A percentile compares a stretch with the other conserved stretches of the same genome.
Evolutionary conservation across 257 asterid species (phyloP).

Genomic region (Fraxinus anomala): DNA sequence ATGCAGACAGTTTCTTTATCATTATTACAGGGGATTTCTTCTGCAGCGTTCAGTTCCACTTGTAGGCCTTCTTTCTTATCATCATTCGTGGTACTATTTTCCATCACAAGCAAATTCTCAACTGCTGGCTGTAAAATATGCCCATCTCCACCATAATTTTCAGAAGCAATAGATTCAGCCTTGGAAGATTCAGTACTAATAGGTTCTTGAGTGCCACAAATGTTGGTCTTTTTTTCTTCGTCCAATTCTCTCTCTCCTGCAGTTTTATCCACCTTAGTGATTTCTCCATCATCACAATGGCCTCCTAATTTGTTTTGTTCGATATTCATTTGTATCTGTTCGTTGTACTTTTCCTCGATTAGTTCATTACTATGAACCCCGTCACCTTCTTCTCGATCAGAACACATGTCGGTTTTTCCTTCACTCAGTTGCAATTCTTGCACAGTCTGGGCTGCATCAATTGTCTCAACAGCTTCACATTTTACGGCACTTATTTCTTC

Average conservation of each 20-base stretch:
- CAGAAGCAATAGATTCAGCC: constrained; percentile 5
- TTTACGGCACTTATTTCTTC: constrained; percentile 8
- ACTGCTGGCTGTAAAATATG: constrained; percentile 7
- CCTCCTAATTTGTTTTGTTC: constrained; percentile 18
- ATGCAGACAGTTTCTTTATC: constrained; percentile 17
- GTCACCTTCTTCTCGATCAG: constrained; percentile 23
- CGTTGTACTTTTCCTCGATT: constrained; percentile 7
- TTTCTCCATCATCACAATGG: constrained; percentile 21
- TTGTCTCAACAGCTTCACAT: constrained; percentile 11
- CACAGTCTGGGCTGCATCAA: neutral
- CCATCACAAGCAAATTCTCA: constrained; percentile 1
- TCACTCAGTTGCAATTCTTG: neutral
- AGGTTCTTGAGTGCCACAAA: constrained; percentile 13
- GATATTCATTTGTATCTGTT: neutral
- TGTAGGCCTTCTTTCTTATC: constrained; percentile 6
- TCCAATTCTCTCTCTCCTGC: neutral
- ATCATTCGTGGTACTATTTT: neutral
- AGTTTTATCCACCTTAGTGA: constrained; percentile 10
- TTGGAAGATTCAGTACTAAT: neutral
- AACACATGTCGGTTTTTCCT: constrained; percentile 11
- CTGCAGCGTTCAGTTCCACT: constrained; percentile 14
- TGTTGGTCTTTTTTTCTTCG: constrained; percentile 1
- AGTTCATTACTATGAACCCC: constrained; percentile 18
- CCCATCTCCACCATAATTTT: constrained; percentile 18
- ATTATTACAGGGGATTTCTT: neutral